Base-by-base conservation (phyloP, 2,329 filamentous ascomycete species). In the Eutypella sp. region DNA sequence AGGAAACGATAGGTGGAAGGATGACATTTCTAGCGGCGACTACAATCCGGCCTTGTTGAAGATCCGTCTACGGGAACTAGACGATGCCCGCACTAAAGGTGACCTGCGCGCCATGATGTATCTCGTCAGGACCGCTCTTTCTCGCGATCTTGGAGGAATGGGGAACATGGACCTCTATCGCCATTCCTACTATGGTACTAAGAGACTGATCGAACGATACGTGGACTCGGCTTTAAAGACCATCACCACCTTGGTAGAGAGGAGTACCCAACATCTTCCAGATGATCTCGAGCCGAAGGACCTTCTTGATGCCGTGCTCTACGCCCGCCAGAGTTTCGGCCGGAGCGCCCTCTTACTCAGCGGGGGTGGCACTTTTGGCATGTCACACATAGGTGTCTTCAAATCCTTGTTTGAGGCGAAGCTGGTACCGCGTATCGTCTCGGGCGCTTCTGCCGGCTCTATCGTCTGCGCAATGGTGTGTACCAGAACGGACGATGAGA, bases 321-420 rank as follows among this genome's bases (percentile, higher is more conserved):
- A 81, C 45, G 79, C 87, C 1, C 79, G 88, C 33, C 87, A 91
- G 59, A 86, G 87, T 29, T 95, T 90, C 59, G 89, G 89, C n/a
- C 78, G 89, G 50, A 93, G 85, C 51, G 90, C 89, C 0, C 69
- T 96, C 42, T 72, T 95, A 9, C 72, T 96, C 9, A 95, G 89
- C 4, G 90, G 90, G 7, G 90, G 90, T 2, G 89, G 86, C 1
- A 93, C 90, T 1, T 89, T 95, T 67, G 90, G 90, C 34, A 95
- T 96, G 87, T 87, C 87, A 48, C 90, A 96, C 62, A 86, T 95
- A 45, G 90, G 90, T 1, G 89, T 96, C 3, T 71, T 95, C 45
- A 95, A 95, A 64, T 78, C 85, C 4, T 73, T 96, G 3, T 90
- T 84, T 63, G 82, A 93, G 58, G 76, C 80, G 3, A 78, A 80